Percentiles rank a stretch among this genome's conserved stretches.
These are phyloP conservation scores for Aspergillus pseudotamarii DNA, from an alignment of 2,329 filamentous ascomycete genomes.

Conservation along the genomic window DNA sequence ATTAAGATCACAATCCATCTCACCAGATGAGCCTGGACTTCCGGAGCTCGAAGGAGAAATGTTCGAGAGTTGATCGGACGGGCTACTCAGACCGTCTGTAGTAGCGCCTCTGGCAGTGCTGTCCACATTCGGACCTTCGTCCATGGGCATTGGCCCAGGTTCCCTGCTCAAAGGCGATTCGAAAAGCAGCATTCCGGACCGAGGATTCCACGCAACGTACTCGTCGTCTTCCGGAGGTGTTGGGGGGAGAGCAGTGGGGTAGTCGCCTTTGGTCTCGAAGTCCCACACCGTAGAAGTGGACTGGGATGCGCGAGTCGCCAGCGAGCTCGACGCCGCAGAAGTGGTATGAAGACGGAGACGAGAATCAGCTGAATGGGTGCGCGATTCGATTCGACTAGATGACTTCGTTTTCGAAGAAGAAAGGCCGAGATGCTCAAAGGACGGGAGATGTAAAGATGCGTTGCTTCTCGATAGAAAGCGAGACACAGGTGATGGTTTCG, in stretches of 20 bases:
- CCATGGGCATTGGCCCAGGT: constrained; percentile 30
- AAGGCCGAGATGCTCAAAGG: constrained; percentile 54
- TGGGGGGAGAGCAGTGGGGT: constrained; percentile 40
- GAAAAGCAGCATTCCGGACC: constrained; percentile 34
- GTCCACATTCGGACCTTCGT: constrained; percentile 33
- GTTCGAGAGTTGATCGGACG: constrained; percentile 34
- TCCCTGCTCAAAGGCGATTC: constrained; percentile 30
- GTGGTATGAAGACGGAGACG: constrained; percentile 39
- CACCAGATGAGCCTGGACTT: constrained; percentile 33
- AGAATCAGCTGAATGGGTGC: constrained; percentile 31
- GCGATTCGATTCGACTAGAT: constrained; percentile 28
- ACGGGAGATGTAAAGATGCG: constrained; percentile 52
- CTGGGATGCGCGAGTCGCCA: constrained; percentile 34
- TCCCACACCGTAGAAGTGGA: constrained; percentile 36
- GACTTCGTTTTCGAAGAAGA: constrained; percentile 24
- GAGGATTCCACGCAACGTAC: constrained; percentile 41
- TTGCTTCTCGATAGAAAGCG: constrained; percentile 40
- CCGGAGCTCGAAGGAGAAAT: constrained; percentile 33
- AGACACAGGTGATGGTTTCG: constrained; percentile 38
- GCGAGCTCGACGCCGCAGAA: constrained; percentile 35
- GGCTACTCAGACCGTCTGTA: constrained; percentile 34
- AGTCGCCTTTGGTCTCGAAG: constrained; percentile 29
- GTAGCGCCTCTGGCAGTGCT: constrained; percentile 29
- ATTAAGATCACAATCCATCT: constrained; percentile 37
- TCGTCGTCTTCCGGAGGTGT: constrained; percentile 47